Evolutionary conservation across 1,284 basidiomycete genomes (phyloP), one percentile per base, ranked within the genome.

Genomic region (Cryptococcus sp.): DNA sequence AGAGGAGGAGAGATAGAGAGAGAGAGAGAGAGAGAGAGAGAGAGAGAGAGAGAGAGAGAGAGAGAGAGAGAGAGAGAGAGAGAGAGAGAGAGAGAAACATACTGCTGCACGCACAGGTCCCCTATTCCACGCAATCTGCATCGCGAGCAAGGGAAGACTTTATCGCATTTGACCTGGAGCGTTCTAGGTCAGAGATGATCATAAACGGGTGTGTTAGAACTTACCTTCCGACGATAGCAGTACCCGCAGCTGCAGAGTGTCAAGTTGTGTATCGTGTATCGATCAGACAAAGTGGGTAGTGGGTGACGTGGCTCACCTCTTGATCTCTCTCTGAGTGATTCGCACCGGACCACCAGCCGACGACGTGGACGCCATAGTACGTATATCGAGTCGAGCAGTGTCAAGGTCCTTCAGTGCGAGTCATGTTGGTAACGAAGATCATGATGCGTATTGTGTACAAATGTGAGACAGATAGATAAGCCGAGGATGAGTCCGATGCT

Each of bases 71-170:
- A n/a, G n/a, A n/a, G n/a, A n/a, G n/a, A n/a, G n/a, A n/a, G n/a
- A n/a, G n/a, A n/a, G n/a, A n/a, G n/a, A n/a, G n/a, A 23, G 15
- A 50, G n/a, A 19, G 20, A 19, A 17, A 59, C 62, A 41, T 47
- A 65, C 64, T 60, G 54, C 49, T 62, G 64, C 50, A 62, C 60
- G 47, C 64, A 65, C 46, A 65, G 53, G 16, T 65, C 61, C 11
- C 56, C 60, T 5, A 65, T 49, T 5, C 64, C 64, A 19, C 64
- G 51, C 5, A 50, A 23, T 7, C 57, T n/a, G 35, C 64, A 65
- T 41, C 61, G 27, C 46, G 56, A 57, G 49, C 64, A 65, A 8
- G 64, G 64, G 41, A 57, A 65, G 5, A 54, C 50, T 31, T 65
- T 62, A 47, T 65, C 60, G 50, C 64, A 65, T 55, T 65, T 65